Conservation (phyloP, 495 filamentous ascomycete genomes). For the Daldinia grandis region DNA sequence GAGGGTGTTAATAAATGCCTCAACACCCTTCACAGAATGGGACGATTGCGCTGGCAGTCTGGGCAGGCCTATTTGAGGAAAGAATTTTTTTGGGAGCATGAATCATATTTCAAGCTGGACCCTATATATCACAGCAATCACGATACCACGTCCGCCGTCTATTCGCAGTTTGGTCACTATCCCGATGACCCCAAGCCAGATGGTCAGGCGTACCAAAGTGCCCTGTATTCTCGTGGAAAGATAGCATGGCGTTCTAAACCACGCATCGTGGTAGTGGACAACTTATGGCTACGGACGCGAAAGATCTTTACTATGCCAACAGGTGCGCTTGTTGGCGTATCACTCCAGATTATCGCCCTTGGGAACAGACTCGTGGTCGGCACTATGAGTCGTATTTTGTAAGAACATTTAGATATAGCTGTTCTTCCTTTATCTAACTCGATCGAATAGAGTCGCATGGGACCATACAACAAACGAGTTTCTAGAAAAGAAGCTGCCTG, state of each 20-base stretch:
- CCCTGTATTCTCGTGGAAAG: constrained; percentile 42
- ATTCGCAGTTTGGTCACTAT: constrained; percentile 5
- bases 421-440: constrained; percentile 7
- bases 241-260: constrained; percentile 42
- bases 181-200: not conserved
- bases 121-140: constrained; percentile 24
- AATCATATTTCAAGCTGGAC: constrained; percentile 35
- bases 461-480: constrained; percentile 34
- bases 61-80: constrained; percentile 7
- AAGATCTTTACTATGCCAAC: constrained; percentile 39
- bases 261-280: constrained; percentile 43
- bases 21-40: constrained; percentile 20
- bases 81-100: constrained; percentile 24
- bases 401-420: constrained; percentile 10
- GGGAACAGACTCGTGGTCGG: constrained; percentile 45
- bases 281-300: constrained; percentile 38
- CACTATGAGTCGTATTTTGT: constrained; percentile 34
- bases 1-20: constrained; percentile 9
- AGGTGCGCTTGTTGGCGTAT: constrained; percentile 14
- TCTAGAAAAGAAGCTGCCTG: constrained; percentile 31
- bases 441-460: constrained; percentile 36
- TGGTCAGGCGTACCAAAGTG: not conserved
- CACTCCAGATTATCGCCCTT: constrained; percentile 26
- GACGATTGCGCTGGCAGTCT: not conserved
- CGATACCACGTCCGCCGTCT: constrained; percentile 1